Conservation (phyloP, 805 yeast genomes). For the Hanseniaspora nectarophila region DNA sequence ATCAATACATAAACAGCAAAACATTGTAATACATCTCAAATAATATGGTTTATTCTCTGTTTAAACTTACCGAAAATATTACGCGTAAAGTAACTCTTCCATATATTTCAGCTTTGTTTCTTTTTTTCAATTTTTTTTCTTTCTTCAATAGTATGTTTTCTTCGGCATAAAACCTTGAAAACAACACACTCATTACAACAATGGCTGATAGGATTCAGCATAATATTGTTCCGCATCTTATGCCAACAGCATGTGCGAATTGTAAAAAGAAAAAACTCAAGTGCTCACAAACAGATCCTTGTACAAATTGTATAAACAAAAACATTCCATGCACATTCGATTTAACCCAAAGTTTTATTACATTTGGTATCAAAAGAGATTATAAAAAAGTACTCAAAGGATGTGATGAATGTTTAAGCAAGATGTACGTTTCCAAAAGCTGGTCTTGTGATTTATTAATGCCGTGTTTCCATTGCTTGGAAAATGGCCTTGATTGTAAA, state of each 20-base stretch:
- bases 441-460: slow-evolving; percentile 9
- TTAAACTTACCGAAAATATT: too few relatives aligned
- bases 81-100: too few relatives aligned
- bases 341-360: background rate
- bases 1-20: too few relatives aligned
- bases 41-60: too few relatives aligned
- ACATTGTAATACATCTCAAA: too few relatives aligned
- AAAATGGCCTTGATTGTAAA: slow-evolving; percentile 10
- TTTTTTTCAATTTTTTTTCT: too few relatives aligned
- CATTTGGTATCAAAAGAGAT: slow-evolving; percentile 6
- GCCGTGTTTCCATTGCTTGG: slow-evolving; percentile 12
- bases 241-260: slow-evolving; percentile 5
- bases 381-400: slow-evolving; percentile 4
- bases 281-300: slow-evolving; percentile 28
- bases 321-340: slow-evolving; percentile 23
- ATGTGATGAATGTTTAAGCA: slow-evolving; percentile 9
- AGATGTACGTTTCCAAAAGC: background rate
- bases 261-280: slow-evolving; percentile 27
- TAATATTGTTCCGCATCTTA: background rate
- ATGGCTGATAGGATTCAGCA: background rate
- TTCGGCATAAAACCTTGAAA: too few relatives aligned
- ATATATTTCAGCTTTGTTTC: too few relatives aligned
- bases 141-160: too few relatives aligned
- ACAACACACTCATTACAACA: too few relatives aligned
- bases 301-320: slow-evolving; percentile 25